Base-by-base conservation (phyloP, 2,329 filamentous ascomycete genomes). In the Ciborinia camelliae region DNA sequence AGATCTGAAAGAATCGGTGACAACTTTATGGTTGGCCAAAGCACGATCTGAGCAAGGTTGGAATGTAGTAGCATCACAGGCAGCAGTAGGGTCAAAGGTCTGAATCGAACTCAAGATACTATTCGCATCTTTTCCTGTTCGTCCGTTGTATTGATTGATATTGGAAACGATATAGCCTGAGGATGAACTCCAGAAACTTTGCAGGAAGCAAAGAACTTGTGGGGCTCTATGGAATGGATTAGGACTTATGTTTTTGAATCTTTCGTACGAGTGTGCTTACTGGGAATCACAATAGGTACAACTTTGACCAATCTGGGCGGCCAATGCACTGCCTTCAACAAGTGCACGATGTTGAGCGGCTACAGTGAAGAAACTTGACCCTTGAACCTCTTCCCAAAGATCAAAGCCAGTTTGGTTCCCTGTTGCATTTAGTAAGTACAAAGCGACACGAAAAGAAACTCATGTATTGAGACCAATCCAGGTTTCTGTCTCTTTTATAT, bases 371-470 rank as follows among this genome's bases (percentile, higher is more conserved):
- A 93, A 95, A 0, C 90, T 92, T 28, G 85, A 87, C 48, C 90
- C 89, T 30, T 81, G 79, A 18, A 93, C 85, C 75, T 95, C 91
- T 75, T 95, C 91, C 91, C 91, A 95, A 3, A 96, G 81, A 75
- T 96, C 91, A 72, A 86, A 95, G 0, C 81, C 82, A 7, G 81
- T 81, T 65, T 81, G 76, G 66, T 83, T 85, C 74, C 73, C 55
- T 43, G 7, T 41, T 41, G 15, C 10, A 43, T 51, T 66, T 41
- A 65, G 61, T 63, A 0, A 37, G 62, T 10, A 43, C 35, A 28
- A 55, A 32, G 23, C n/a, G 35, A 14, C 14, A 26, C n/a, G 20
- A 26, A 37, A 4, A 47, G n/a, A 43, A 41, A 28, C 3, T 2
- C 26, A n/a, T 47, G n/a, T 58, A 15, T 47, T 26, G 28, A 26